Evolutionary conservation across 2,329 filamentous ascomycete genomes (phyloP), one percentile per base, ranked within the genome.

Genomic region (Botrytis sinoallii): DNA sequence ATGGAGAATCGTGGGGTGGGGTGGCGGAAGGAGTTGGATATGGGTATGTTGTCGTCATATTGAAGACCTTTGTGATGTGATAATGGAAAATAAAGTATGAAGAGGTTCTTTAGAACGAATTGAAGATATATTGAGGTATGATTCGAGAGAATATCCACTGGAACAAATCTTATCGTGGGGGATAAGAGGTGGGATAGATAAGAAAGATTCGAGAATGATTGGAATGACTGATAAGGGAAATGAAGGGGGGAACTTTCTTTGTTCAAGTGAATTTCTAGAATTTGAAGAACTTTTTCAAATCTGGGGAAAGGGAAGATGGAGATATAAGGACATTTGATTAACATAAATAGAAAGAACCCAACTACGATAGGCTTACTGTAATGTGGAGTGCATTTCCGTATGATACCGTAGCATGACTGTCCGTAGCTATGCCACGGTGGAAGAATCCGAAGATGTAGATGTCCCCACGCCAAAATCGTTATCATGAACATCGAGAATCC

Each of bases 11-110:
- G 68, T 77, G 74, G 20, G 79, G 79, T 69, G 80, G 80, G 48
- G 80, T 81, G 44, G 77, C 75, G 25, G 78, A 75, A 25, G 79
- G 79, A 63, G 78, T 80, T 65, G 79, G 79, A 63, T 81, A 79
- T 67, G 77, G 75, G 48, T 76, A 66, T 55, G 60, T 75, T 68
- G 71, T 66, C 61, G 29, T 72, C 78, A 79, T 80, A 71, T 68
- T 78, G 75, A 72, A 29, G 4, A 12, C 8, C 4, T 32, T 67
- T 57, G 8, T 42, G 60, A 67, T 18, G 22, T 18, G 5, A 59
- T 38, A 48, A n/a, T 59, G 70, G 22, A n/a, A 42, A 44, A 46
- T 4, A 35, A 57, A 44, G 60, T 18, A 8, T 32, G 1, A 29
- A 6, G 14, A 35, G 7, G 44, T 46, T 35, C 10, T 29, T 16